Evolutionary conservation across 1,284 basidiomycete species (phyloP), one percentile per base, ranked within the genome.

Genomic region (Coniophora puteana): DNA sequence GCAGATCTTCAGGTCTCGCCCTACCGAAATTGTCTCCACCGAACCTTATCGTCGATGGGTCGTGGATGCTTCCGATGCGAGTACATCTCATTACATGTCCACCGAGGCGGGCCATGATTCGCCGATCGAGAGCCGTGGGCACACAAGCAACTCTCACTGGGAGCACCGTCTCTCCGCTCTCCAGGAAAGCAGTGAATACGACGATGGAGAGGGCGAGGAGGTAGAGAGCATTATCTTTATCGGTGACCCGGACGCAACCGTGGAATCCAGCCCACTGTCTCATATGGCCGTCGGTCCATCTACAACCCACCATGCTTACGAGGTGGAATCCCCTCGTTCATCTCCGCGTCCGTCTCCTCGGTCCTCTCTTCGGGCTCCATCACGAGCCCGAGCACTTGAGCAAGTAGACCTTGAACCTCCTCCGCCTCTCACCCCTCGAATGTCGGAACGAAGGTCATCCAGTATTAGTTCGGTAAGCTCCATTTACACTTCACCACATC

Each of bases 1-100:
- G 55, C 34, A 48, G 38, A 0, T 54, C 17, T 41, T 62, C 5
- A 47, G 57, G 4, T 45, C 53, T 5, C 50, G 57, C 5, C 59
- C 60, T 4, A 39, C 30, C n/a, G 46, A 63, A 38, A 25, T 59
- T 44, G 52, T 42, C 30, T 41, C 57, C 10, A 22, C 41, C 8
- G 46, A 57, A 13, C 59, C 61, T 21, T 13, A 35, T 25, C 23
- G 32, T 7, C 32, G 17, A 1, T 40, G 41, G 1, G 63, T 57
- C 16, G 38, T 59, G 10, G 57, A 59, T 6, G 59, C n/a, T 13
- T 40, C 49, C 1, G 56, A 58, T 25, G 40, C 35, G 5, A 53
- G 46, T n/a, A 35, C 47, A 2, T 53, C 44, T 10, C 58, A 57
- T 24, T 21, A 21, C 10, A 17, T 21, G 7, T 20, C 17, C 10